Conservation (phyloP, 352 stramenopile genomes). For the Phytopythium kandeliae region DNA sequence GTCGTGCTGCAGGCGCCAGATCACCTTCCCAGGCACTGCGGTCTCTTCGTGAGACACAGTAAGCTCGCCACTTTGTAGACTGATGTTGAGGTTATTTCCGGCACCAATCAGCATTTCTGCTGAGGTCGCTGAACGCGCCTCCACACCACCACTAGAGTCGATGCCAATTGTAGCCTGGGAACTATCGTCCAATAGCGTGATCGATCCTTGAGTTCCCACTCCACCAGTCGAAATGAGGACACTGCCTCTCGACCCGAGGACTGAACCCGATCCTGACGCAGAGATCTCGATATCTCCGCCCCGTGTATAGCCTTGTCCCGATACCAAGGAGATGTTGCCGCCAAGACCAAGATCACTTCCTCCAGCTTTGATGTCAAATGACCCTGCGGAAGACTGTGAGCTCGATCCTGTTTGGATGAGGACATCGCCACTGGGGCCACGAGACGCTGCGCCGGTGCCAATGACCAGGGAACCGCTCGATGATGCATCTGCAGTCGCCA, state of each 20-base stretch:
- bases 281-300: slow-evolving; percentile 18
- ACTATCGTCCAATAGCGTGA: slow-evolving; percentile 14
- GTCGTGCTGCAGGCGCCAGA: slow-evolving; percentile 46
- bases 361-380: not conserved
- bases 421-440: slow-evolving; percentile 6
- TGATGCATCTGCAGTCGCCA: not conserved
- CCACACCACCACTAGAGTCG: slow-evolving; percentile 27
- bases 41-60: slow-evolving; percentile 45
- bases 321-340: slow-evolving; percentile 5
- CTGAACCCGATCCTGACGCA: slow-evolving; percentile 13
- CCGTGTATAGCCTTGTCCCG: not conserved
- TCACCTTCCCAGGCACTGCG: slow-evolving; percentile 34
- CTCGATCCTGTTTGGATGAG: slow-evolving; percentile 20
- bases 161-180: slow-evolving; percentile 19
- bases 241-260: slow-evolving; percentile 11
- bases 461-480: slow-evolving; percentile 5
- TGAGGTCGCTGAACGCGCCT: slow-evolving; percentile 18
- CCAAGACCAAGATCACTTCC: not conserved
- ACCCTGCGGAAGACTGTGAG: not conserved
- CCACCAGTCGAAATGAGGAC: slow-evolving; percentile 22
- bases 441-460: slow-evolving; percentile 4
- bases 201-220: slow-evolving; percentile 5
- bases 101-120: slow-evolving; percentile 36
- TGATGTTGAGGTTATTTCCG: slow-evolving; percentile 46
- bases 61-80: slow-evolving; percentile 38